Evolutionary conservation across 2,329 filamentous ascomycete species (phyloP), one percentile per base, ranked within the genome.

Genomic region (Hortaea sp.): DNA sequence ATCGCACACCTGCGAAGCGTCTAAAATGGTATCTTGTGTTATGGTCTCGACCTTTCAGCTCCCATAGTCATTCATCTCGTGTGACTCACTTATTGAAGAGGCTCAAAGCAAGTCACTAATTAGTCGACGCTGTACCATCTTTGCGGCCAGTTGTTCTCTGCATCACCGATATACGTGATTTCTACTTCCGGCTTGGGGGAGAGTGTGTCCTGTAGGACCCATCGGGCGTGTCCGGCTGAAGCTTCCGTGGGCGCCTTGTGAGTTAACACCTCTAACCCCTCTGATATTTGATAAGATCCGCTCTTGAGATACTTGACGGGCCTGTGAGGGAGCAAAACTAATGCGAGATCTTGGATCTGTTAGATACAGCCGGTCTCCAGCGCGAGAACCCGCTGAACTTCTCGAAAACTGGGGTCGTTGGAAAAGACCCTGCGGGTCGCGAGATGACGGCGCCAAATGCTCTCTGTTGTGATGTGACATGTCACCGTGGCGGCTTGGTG

Each of bases 181-280:
- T 20, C 20, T 20, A 20, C 20, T 20, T 2, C 20, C 20, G 20
- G 20, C 20, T 20, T 20, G 20, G 20, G 20, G 20, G 20, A 20
- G 20, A 20, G 20, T 20, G 20, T 20, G 20, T 20, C 20, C 20
- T 20, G 20, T 20, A 20, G 20, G 20, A 20, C 4, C 20, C 20
- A 20, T 20, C 20, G 20, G 20, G 20, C 20, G 20, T 20, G 20
- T 20, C 20, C 20, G 20, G 20, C 20, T 20, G 20, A 20, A 4
- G 20, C 20, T 20, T 4, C 20, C 20, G 20, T 41, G 39, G 6
- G 27, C 37, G 2, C 47, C 48, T 27, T 52, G 49, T 28, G 56
- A 47, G 20, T 46, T 50, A 6, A 50, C 49, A 12, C 55, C 56
- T 30, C 56, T 53, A 1, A 58, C 50, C 9, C 60, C 61, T 29